Evolutionary conservation across 2,329 filamentous ascomycete genomes (phyloP).

Genomic region (Rhynchosporium secalis): DNA sequence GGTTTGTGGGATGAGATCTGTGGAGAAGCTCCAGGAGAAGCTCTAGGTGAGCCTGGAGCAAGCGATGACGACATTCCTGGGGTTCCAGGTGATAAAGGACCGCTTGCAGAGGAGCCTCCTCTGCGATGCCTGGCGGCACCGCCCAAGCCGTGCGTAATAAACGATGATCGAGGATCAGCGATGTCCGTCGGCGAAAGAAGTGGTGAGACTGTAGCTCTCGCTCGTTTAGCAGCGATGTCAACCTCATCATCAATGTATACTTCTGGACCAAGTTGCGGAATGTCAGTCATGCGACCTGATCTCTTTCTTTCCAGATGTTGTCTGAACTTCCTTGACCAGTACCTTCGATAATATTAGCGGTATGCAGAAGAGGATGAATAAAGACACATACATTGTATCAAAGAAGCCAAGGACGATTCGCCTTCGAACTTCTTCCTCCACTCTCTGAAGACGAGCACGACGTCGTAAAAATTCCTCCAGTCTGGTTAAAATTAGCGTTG

Average conservation of each 20-base stretch:
- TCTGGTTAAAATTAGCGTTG: conserved; percentile 48
- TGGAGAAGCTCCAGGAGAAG: conserved; percentile 30
- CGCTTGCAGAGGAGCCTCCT: conserved; percentile 24
- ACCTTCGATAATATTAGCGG: conserved; percentile 47
- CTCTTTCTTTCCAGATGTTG: conserved; percentile 71
- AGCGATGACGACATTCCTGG: conserved; percentile 22
- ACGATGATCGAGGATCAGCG: conserved; percentile 32
- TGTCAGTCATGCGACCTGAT: conserved; percentile 70
- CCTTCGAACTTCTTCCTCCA: conserved; percentile 90
- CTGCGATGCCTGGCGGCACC: conserved; percentile 31
- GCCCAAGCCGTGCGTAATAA: conserved; percentile 37
- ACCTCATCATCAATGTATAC: conserved; percentile 85
- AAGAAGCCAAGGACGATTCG: conserved; percentile 94
- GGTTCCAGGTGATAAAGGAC: conserved; percentile 18
- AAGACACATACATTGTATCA: conserved; percentile 69
- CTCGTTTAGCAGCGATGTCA: conserved; percentile 29
- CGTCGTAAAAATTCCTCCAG: conserved; percentile 93
- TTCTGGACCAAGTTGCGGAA: conserved; percentile 82
- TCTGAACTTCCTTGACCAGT: conserved; percentile 83
- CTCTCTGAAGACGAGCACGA: conserved; percentile 83
- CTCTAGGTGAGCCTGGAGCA: conserved; percentile 23
- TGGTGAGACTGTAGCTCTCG: conserved; percentile 23
- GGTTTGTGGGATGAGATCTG: conserved; percentile 41
- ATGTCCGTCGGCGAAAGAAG: conserved; percentile 35
- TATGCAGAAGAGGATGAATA: conserved; percentile 18